Evolutionary conservation across 2,329 filamentous ascomycete species (phyloP).

Genomic region (Fusarium sp.): DNA sequence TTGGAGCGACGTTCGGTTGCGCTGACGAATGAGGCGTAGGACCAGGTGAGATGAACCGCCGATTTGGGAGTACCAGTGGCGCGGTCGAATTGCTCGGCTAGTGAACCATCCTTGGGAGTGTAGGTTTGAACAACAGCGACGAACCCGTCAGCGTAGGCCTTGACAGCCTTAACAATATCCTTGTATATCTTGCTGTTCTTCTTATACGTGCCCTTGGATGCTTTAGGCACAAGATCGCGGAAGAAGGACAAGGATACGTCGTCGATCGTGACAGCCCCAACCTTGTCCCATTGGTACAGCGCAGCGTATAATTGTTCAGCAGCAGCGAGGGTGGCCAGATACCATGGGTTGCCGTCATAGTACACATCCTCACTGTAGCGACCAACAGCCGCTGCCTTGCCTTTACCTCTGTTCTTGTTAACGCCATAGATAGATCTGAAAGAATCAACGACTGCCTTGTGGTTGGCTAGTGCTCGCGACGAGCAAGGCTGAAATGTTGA

Average conservation of each 20-base stretch:
- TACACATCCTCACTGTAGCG: slow-evolving; percentile 77
- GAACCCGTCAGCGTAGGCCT: slow-evolving; percentile 25
- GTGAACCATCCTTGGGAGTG: slow-evolving; percentile 67
- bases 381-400: slow-evolving; percentile 68
- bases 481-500: slow-evolving; percentile 81
- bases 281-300: slow-evolving; percentile 72
- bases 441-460: slow-evolving; percentile 77
- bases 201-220: slow-evolving; percentile 16
- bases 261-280: slow-evolving; percentile 64
- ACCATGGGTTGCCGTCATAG: slow-evolving; percentile 82
- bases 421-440: slow-evolving; percentile 75
- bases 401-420: slow-evolving; percentile 70
- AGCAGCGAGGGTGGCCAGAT: slow-evolving; percentile 76
- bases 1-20: slow-evolving; percentile 65
- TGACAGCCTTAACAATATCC: slow-evolving; percentile 19
- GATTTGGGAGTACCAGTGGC: slow-evolving; percentile 64
- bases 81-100: slow-evolving; percentile 73
- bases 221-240: slow-evolving; percentile 15
- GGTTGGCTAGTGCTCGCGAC: slow-evolving; percentile 72
- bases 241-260: slow-evolving; percentile 19
- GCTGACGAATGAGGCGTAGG: slow-evolving; percentile 74
- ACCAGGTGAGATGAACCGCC: slow-evolving; percentile 77
- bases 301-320: slow-evolving; percentile 83
- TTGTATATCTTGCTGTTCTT: slow-evolving; percentile 19
- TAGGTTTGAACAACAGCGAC: slow-evolving; percentile 67